phyloP scores from a whole-genome alignment of 306 rosid species.

The Lathyrus sativus region DNA sequence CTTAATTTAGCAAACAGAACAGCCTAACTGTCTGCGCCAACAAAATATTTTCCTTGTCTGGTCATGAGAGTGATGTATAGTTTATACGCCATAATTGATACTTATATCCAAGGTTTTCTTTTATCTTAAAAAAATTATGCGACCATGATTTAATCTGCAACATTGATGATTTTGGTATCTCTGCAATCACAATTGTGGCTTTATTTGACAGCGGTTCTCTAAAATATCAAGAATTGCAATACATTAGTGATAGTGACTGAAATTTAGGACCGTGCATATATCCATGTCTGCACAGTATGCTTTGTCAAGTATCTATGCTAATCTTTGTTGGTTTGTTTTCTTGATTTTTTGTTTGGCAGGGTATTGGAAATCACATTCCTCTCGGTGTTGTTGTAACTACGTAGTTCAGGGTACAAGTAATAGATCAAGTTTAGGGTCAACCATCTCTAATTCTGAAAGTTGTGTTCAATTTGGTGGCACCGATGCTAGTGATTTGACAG shows the following conservation, averaged over 20 bases:
- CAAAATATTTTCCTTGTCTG: not conserved
- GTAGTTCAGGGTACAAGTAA: no score
- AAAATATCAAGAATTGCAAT: no score
- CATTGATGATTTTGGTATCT: not conserved
- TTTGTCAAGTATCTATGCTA: constrained; percentile 21
- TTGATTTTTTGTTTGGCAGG: constrained; percentile 50
- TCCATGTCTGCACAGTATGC: no score
- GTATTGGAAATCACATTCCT: constrained; percentile 97
- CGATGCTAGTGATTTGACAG: no score
- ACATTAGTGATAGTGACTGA: not conserved
- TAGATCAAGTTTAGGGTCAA: no score
- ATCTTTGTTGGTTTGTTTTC: constrained; percentile 20
- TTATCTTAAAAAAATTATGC: no score
- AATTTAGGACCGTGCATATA: not conserved
- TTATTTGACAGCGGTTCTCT: no score
- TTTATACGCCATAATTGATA: not conserved
- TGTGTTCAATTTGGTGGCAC: no score
- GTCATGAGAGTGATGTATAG: not conserved
- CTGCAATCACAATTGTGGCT: not conserved
- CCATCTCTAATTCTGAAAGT: no score
- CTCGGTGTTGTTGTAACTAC: constrained; percentile 96
- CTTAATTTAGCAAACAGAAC: not conserved
- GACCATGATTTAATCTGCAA: not conserved
- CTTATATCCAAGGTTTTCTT: not conserved
- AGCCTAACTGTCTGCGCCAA: not conserved